These are phyloP conservation scores for Apiospora phragmitis DNA, from an alignment of 2,329 filamentous ascomycete genomes.

Conservation along the genomic window DNA sequence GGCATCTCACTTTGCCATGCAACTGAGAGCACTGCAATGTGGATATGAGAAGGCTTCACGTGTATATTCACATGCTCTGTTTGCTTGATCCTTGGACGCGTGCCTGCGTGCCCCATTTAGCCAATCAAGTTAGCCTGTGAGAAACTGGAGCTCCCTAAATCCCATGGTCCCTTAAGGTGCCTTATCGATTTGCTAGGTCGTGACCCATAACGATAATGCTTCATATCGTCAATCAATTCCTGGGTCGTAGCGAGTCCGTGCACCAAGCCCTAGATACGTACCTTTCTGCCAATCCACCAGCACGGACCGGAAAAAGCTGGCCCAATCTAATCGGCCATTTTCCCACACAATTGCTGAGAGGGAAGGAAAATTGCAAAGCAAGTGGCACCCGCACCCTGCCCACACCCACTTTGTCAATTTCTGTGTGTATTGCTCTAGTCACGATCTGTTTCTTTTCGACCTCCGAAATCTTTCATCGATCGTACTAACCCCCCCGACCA, in stretches of 20 bases:
- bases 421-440: constrained; percentile 8
- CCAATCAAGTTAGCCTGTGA: background rate
- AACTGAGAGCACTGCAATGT: background rate
- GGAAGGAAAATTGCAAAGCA: background rate
- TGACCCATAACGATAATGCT: background rate
- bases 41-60: background rate
- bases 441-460: constrained; percentile 4
- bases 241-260: background rate
- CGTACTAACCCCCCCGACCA: constrained; percentile 29
- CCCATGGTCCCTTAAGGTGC: background rate
- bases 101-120: background rate
- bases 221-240: too few species aligned
- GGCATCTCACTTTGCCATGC: background rate
- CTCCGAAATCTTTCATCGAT: constrained; percentile 17
- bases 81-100: background rate
- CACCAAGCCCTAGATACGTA: constrained; percentile 14
- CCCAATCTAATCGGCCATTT: constrained; percentile 1
- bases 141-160: background rate
- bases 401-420: constrained; percentile 12
- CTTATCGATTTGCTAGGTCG: background rate
- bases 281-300: background rate
- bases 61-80: background rate
- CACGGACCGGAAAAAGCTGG: background rate
- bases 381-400: constrained; percentile 7
- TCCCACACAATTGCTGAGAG: constrained; percentile 1